Evolutionary conservation across 257 asterid species (phyloP), one percentile per base, ranked within the genome.

Genomic region (Rauvolfia tetraphylla): DNA sequence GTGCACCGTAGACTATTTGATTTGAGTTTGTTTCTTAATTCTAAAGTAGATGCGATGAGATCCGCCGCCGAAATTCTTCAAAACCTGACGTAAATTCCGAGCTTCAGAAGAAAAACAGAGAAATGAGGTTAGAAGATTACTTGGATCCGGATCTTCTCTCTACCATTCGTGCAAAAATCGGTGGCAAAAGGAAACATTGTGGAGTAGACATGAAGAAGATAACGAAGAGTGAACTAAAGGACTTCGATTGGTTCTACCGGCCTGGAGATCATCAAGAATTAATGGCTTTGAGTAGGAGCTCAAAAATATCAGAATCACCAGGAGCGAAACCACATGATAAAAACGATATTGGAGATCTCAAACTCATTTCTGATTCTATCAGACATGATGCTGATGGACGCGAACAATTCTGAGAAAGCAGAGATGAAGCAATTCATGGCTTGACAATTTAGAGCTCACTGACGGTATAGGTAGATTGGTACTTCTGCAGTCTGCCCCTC

Each of bases 61-160:
- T 71, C 73, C 58, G 54, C 31, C 41, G 46, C 44, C 82, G 34
- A 42, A 57, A 25, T 41, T 72, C 77, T 15, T 67, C 73, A 23
- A 34, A 46, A 25, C 53, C 42, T 12, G 49, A 58, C 20, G 20
- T 10, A 11, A 79, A 58, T 75, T 42, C 65, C 14, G 53, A 72
- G 68, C 38, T 18, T 11, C 67, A 44, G 36, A 76, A 44, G 58
- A 78, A 27, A 70, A 74, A 22, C 68, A 76, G n/a, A 72, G 70
- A 65, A 58, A 65, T 59, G 78, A 73, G 76, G 75, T 71, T 84
- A 31, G 85, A 84, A 56, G 87, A 84, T 68, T 84, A 81, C 71
- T 49, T 81, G 75, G 81, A 84, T 84, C 81, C 76, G 53, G 66
- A 70, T 33, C 79, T 84, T 56, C 87, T 81, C 51, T 75, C 85